These are phyloP conservation scores for Aspergillus japonicus DNA, from an alignment of 2,329 filamentous ascomycete genomes.

Conservation along the genomic window DNA sequence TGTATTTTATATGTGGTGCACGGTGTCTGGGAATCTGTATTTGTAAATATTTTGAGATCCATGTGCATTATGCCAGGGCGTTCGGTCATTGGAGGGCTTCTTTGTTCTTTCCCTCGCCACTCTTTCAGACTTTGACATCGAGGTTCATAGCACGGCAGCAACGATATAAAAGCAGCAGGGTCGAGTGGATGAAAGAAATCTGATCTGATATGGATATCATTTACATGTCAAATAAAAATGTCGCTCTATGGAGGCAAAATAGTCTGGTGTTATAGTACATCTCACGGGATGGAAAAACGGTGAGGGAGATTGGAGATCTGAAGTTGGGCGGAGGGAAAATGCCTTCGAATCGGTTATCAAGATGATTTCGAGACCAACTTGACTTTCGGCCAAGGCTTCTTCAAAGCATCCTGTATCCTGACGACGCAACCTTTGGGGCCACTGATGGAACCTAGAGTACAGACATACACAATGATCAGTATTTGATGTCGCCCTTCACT, in stretches of 20 bases:
- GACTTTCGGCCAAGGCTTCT: slow-evolving; percentile 71
- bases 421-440: slow-evolving; percentile 86
- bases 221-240: slow-evolving; percentile 42
- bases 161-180: not conserved
- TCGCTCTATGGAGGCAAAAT: slow-evolving; percentile 32
- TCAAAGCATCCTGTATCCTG: slow-evolving; percentile 83
- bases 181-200: not conserved
- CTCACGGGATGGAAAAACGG: slow-evolving; percentile 18
- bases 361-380: slow-evolving; percentile 16
- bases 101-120: not conserved
- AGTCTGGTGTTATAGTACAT: slow-evolving; percentile 42
- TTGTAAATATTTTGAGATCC: slow-evolving; percentile 6
- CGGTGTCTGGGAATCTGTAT: slow-evolving; percentile 6
- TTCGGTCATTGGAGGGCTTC: slow-evolving; percentile 9
- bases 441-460: slow-evolving; percentile 62
- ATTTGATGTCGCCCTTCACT: not conserved
- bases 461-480: not conserved
- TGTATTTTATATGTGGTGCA: not conserved
- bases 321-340: not conserved
- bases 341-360: slow-evolving; percentile 10
- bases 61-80: slow-evolving; percentile 13
- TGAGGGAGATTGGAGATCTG: not conserved
- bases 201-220: slow-evolving; percentile 34
- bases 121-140: not conserved
- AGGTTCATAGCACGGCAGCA: not conserved